Conservation (phyloP, 2,329 filamentous ascomycete species). For the Mariannaea sp. region DNA sequence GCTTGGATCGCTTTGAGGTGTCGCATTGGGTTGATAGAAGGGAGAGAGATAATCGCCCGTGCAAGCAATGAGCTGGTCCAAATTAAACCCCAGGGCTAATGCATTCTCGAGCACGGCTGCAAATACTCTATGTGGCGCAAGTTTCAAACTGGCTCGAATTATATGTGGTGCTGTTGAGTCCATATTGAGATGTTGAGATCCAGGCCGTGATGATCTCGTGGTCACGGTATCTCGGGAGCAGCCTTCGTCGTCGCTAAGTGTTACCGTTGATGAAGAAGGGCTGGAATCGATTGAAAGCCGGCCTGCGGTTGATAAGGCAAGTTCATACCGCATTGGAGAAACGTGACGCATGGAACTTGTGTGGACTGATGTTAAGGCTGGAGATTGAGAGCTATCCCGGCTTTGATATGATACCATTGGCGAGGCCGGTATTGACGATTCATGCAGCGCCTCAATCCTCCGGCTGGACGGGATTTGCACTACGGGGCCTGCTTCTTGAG, state of each 20-base stretch:
- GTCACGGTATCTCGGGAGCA: not conserved
- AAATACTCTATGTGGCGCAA: slow-evolving; percentile 27
- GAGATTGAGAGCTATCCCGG: not conserved
- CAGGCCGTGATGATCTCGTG: not conserved
- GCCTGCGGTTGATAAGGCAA: not conserved
- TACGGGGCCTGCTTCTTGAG: not conserved
- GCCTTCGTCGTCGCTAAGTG: not conserved
- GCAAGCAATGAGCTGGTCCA: slow-evolving; percentile 21
- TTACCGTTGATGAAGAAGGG: not conserved
- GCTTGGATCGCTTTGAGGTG: slow-evolving; percentile 3
- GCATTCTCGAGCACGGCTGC: slow-evolving; percentile 32
- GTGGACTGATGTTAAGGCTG: not conserved
- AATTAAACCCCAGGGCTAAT: slow-evolving; percentile 24
- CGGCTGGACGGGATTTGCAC: not conserved
- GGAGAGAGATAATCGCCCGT: slow-evolving; percentile 25
- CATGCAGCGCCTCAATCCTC: too few relatives aligned
- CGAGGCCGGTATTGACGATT: too few relatives aligned
- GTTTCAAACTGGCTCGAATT: slow-evolving; percentile 24
- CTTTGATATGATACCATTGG: not conserved
- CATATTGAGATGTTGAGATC: not conserved
- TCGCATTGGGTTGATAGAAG: slow-evolving; percentile 30
- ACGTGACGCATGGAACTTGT: not conserved
- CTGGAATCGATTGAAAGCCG: not conserved
- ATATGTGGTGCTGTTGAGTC: slow-evolving; percentile 15
- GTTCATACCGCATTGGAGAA: not conserved